A percentile compares a stretch with the other conserved stretches of the same genome.
Evolutionary conservation across 2,329 filamentous ascomycete species (phyloP).

Genomic region (Metarhizium album): DNA sequence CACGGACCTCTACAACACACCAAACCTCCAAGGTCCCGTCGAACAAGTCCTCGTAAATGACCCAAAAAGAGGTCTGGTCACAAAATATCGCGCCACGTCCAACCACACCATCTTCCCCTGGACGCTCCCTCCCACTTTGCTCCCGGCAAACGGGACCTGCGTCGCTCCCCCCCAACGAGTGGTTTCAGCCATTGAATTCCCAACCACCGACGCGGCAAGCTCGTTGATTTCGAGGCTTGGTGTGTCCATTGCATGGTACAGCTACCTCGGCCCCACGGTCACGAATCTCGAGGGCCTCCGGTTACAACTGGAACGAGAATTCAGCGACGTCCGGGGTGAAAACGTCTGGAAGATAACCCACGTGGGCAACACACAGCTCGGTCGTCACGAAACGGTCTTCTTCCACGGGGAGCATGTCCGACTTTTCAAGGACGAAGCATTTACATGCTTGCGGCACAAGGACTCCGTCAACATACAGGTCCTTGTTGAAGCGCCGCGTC

Average conservation of each 20-base stretch:
- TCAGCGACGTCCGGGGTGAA: slow-evolving; percentile 27
- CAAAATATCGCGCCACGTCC: slow-evolving; percentile 40
- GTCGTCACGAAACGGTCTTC: slow-evolving; percentile 78
- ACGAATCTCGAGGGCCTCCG: slow-evolving; percentile 45
- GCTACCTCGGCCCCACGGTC: slow-evolving; percentile 32
- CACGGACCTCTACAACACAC: slow-evolving; percentile 69
- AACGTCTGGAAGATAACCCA: slow-evolving; percentile 62
- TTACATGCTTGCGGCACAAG: slow-evolving; percentile 64
- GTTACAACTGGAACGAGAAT: slow-evolving; percentile 58
- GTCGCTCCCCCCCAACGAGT: slow-evolving; percentile 58
- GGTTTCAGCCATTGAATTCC: slow-evolving; percentile 58
- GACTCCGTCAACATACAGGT: slow-evolving; percentile 65
- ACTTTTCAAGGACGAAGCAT: slow-evolving; percentile 72
- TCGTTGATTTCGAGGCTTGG: slow-evolving; percentile 23
- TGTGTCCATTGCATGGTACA: slow-evolving; percentile 23
- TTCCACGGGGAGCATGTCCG: slow-evolving; percentile 66
- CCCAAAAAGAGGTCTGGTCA: slow-evolving; percentile 28
- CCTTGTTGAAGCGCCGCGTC: slow-evolving; percentile 23
- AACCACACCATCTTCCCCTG: slow-evolving; percentile 88
- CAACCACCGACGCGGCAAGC: slow-evolving; percentile 30
- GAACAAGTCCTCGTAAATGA: slow-evolving; percentile 32
- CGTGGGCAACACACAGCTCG: slow-evolving; percentile 70
- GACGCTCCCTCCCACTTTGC: slow-evolving; percentile 69
- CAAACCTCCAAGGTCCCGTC: slow-evolving; percentile 44
- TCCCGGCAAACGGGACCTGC: slow-evolving; percentile 71